Base-by-base conservation (phyloP, 257 asterid genomes). In the Eucommia ulmoides region DNA sequence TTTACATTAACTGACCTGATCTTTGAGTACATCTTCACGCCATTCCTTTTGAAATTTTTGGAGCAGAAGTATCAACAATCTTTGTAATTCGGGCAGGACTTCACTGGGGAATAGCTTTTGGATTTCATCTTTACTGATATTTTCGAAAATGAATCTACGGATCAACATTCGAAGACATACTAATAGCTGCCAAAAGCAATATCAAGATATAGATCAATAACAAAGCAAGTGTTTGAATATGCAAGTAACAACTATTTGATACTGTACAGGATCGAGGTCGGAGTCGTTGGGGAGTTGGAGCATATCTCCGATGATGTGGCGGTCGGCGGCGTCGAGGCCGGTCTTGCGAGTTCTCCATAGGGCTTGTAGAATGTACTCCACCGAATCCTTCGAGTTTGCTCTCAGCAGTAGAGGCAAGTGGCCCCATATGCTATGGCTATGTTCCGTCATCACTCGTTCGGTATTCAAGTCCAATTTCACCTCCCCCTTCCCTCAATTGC, bases 311-410 rank as follows among this genome's bases (percentile, higher is more conserved):
- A 80, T 65, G 21, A 83, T 75, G 56, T 73, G 64, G 20, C 87
- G 84, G 69, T 83, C 94, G 53, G 87, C 82, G 54, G 80, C 71
- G 46, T 83, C 91, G 33, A 80, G 82, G 45, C 94, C 87, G 18
- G 94, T 77, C 70, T 75, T 77, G 59, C 94, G 86, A 59, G 94
- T 83, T 23, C 94, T 76, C 94, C 91, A 83, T 48, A 83, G 84
- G 23, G 80, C 87, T 64, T 83, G 87, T 53, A 80, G 87, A 41
- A 83, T 77, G 65, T 83, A 83, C 26, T 83, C 94, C 18, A 83
- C 83, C 19, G 88, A 77, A 33, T 83, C 94, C 50, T 79, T 83
- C 47, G 91, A 79, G 63, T 64, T 77, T n/a, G 91, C 83, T 59
- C 94, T 74, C 56, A 74, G 70, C 54, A 83, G 63, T n/a, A 83